Percentiles rank a stretch among this genome's conserved stretches.
These are phyloP conservation scores for Phytophthora idaei DNA, from an alignment of 352 stramenopile genomes.

Conservation along the genomic window DNA sequence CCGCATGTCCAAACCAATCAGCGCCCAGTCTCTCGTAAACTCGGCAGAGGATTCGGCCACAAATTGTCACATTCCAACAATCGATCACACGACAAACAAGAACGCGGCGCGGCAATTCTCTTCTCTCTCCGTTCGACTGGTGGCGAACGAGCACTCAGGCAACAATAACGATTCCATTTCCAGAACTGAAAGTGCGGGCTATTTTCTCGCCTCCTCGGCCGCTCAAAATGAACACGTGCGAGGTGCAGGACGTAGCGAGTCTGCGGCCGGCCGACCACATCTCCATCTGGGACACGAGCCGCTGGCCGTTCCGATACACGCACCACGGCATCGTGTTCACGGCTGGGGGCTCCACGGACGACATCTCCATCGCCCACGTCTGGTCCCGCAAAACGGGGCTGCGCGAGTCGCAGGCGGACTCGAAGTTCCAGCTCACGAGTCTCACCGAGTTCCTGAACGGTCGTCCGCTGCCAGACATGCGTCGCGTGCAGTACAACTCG, in stretches of 20 bases:
- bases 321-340: conserved; percentile 78
- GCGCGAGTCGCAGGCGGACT: conserved; percentile 67
- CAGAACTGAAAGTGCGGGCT: neutral
- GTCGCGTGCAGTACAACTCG: conserved; percentile 80
- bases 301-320: conserved; percentile 80
- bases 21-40: conserved; percentile 7
- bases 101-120: neutral
- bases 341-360: conserved; percentile 41
- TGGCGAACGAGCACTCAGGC: neutral
- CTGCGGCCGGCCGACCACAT: conserved; percentile 75
- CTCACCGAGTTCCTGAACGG: conserved; percentile 72
- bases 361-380: conserved; percentile 69
- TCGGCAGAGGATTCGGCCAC: conserved; percentile 7
- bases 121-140: conserved; percentile 1
- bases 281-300: conserved; percentile 80
- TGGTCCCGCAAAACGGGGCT: conserved; percentile 70
- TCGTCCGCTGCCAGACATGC: conserved; percentile 61
- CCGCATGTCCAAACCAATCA: conserved; percentile 13
- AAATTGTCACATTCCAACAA: neutral
- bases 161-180: conserved; percentile 6
- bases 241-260: conserved; percentile 56
- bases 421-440: conserved; percentile 69
- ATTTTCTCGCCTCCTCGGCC: conserved; percentile 1
- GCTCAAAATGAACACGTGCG: conserved; percentile 64
- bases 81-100: conserved; percentile 8